Percentiles rank a stretch among this genome's conserved stretches.
phyloP scores from a whole-genome alignment of 2,329 filamentous ascomycete species.

The Penicillium thymicola region DNA sequence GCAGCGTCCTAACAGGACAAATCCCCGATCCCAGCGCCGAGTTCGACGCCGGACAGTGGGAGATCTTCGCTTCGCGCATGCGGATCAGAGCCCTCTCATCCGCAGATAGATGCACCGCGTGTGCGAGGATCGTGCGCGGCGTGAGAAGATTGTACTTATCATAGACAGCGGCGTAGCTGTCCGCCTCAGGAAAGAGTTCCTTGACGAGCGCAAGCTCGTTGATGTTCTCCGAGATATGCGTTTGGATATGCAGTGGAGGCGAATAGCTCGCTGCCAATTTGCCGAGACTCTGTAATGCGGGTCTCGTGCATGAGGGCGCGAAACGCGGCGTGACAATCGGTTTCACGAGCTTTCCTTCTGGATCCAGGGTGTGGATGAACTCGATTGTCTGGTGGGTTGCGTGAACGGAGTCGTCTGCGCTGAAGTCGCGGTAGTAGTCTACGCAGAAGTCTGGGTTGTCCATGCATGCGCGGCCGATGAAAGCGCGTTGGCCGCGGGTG shows the following conservation, averaged over 20 bases:
- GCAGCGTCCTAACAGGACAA: slow-evolving; percentile 69
- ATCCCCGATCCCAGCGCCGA: slow-evolving; percentile 75
- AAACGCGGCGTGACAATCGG: slow-evolving; percentile 76
- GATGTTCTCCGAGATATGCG: slow-evolving; percentile 82
- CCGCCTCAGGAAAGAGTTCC: slow-evolving; percentile 62
- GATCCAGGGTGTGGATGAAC: slow-evolving; percentile 67
- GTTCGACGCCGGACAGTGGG: slow-evolving; percentile 81
- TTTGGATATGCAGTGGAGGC: slow-evolving; percentile 67
- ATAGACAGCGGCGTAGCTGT: slow-evolving; percentile 74
- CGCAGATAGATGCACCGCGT: slow-evolving; percentile 72
- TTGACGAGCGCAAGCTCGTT: slow-evolving; percentile 70
- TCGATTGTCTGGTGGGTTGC: slow-evolving; percentile 60
- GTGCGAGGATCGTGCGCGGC: slow-evolving; percentile 73
- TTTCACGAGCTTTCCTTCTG: slow-evolving; percentile 58
- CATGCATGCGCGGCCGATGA: slow-evolving; percentile 96
- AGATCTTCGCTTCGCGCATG: slow-evolving; percentile 61
- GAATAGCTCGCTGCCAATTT: slow-evolving; percentile 59
- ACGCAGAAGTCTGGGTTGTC: slow-evolving; percentile 66
- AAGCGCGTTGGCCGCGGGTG: slow-evolving; percentile 76
- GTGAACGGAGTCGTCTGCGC: slow-evolving; percentile 54
- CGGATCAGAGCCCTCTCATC: slow-evolving; percentile 66
- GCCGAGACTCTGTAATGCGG: slow-evolving; percentile 62
- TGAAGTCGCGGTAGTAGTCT: slow-evolving; percentile 74
- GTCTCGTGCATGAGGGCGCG: slow-evolving; percentile 53
- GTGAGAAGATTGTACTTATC: slow-evolving; percentile 68